Evolutionary conservation across 2,329 filamentous ascomycete genomes (phyloP).

Genomic region (Colletotrichum tanaceti): DNA sequence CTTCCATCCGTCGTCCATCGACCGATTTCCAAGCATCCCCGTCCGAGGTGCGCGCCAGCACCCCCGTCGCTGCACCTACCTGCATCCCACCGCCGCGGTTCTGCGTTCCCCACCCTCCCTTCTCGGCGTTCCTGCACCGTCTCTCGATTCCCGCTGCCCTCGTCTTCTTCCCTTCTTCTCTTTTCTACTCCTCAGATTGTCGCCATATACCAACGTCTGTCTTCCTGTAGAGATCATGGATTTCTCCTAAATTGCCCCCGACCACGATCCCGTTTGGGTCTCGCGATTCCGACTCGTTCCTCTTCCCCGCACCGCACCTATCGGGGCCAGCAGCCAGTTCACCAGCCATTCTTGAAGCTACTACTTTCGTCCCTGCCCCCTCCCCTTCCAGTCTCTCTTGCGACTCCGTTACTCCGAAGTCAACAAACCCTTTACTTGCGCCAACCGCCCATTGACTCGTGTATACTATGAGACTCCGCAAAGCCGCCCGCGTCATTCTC

Average conservation of each 20-base stretch:
- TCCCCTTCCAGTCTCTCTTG: neutral
- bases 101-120: constrained; percentile 39
- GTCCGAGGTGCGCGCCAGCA: constrained; percentile 27
- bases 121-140: constrained; percentile 36
- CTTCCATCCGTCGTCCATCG: constrained; percentile 29
- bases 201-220: constrained; percentile 17
- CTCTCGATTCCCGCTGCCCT: constrained; percentile 15
- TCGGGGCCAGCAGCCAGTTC: constrained; percentile 27
- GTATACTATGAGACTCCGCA: constrained; percentile 71
- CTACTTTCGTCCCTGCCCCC: neutral
- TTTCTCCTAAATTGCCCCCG: constrained; percentile 32
- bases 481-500: constrained; percentile 91
- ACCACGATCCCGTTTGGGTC: constrained; percentile 36
- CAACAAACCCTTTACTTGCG: constrained; percentile 28
- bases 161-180: constrained; percentile 5
- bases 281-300: constrained; percentile 38
- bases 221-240: constrained; percentile 28
- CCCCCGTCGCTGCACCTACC: constrained; percentile 21
- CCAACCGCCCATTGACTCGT: constrained; percentile 24
- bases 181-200: constrained; percentile 15
- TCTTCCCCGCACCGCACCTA: constrained; percentile 37
- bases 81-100: constrained; percentile 39
- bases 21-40: constrained; percentile 40
- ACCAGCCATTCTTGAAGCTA: constrained; percentile 31
- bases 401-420: constrained; percentile 14